These are phyloP conservation scores for Bryoglossum gracile DNA, from an alignment of 495 filamentous ascomycete species.

Conservation along the genomic window DNA sequence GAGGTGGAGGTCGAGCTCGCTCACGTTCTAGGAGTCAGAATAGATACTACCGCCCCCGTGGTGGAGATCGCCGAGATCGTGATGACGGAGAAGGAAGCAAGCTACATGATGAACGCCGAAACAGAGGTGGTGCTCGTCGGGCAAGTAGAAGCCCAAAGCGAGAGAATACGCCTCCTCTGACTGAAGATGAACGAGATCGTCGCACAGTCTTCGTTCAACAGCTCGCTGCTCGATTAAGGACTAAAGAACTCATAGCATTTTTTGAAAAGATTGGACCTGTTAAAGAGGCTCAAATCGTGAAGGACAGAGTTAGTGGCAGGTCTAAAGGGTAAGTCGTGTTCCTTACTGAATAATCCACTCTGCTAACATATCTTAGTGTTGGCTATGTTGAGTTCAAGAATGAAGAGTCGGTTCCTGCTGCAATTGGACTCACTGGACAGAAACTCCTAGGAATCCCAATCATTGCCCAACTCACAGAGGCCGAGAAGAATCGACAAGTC, in stretches of 20 bases:
- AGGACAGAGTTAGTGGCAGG: slow-evolving; percentile 90
- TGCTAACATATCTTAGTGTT: slow-evolving; percentile 57
- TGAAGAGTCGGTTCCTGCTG: slow-evolving; percentile 86
- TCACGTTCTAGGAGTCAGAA: slow-evolving; percentile 70
- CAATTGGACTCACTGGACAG: slow-evolving; percentile 97
- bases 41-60: slow-evolving; percentile 70
- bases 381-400: slow-evolving; percentile 99
- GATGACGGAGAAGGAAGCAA: slow-evolving; percentile 40
- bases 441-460: slow-evolving; percentile 97
- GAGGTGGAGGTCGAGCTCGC: slow-evolving; percentile 61
- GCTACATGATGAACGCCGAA: slow-evolving; percentile 41
- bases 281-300: slow-evolving; percentile 98
- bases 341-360: not conserved
- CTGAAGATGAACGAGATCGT: slow-evolving; percentile 92
- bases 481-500: slow-evolving; percentile 97
- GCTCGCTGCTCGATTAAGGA: slow-evolving; percentile 83
- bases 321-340: slow-evolving; percentile 78
- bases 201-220: slow-evolving; percentile 98
- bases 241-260: slow-evolving; percentile 87
- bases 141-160: slow-evolving; percentile 45
- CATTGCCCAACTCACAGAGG: slow-evolving; percentile 96
- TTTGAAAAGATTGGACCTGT: slow-evolving; percentile 96
- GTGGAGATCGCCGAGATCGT: slow-evolving; percentile 43
- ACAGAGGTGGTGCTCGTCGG: slow-evolving; percentile 42
- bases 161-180: slow-evolving; percentile 55